A percentile compares a stretch with the other conserved stretches of the same genome.
These are phyloP conservation scores for Aspergillus bridgeri DNA, from an alignment of 495 filamentous ascomycete genomes.

Conservation along the genomic window DNA sequence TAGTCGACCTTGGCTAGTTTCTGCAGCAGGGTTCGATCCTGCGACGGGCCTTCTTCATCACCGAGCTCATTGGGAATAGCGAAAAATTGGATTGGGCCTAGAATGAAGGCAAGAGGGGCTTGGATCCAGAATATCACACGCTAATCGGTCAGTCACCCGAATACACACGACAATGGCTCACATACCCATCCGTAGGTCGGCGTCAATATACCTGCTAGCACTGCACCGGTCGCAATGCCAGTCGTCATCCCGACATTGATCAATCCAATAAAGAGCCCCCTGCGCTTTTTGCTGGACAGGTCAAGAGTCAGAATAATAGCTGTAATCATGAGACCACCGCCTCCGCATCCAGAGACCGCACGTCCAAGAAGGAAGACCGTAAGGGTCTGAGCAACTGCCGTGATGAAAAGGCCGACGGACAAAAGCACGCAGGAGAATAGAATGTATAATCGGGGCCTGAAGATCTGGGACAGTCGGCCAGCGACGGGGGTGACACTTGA, in stretches of 20 bases:
- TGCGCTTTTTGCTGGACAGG: conserved; percentile 55
- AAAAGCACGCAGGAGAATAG: conserved; percentile 54
- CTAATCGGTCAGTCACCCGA: conserved; percentile 30
- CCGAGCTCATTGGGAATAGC: conserved; percentile 50
- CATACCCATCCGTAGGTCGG: conserved; percentile 66
- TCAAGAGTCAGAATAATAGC: conserved; percentile 68
- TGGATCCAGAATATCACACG: conserved; percentile 67
- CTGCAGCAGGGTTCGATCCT: conserved; percentile 25
- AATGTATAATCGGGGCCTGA: conserved; percentile 60
- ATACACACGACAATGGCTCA: background rate
- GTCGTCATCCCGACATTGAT: conserved; percentile 64
- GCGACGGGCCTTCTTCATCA: conserved; percentile 15
- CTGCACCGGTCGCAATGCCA: conserved; percentile 66
- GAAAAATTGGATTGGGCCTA: conserved; percentile 55
- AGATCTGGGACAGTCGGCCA: conserved; percentile 65
- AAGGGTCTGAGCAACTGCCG: conserved; percentile 53
- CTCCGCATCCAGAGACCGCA: conserved; percentile 60
- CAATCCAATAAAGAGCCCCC: conserved; percentile 68
- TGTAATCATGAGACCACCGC: conserved; percentile 63
- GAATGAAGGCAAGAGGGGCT: conserved; percentile 52
- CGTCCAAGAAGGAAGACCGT: conserved; percentile 63
- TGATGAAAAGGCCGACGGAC: conserved; percentile 58
- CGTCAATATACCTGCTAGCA: conserved; percentile 62
- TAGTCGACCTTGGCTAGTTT: conserved; percentile 68
- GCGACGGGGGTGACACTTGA: conserved; percentile 62